phyloP scores from a whole-genome alignment of 2,329 filamentous ascomycete genomes.

The Graphium sp. region DNA sequence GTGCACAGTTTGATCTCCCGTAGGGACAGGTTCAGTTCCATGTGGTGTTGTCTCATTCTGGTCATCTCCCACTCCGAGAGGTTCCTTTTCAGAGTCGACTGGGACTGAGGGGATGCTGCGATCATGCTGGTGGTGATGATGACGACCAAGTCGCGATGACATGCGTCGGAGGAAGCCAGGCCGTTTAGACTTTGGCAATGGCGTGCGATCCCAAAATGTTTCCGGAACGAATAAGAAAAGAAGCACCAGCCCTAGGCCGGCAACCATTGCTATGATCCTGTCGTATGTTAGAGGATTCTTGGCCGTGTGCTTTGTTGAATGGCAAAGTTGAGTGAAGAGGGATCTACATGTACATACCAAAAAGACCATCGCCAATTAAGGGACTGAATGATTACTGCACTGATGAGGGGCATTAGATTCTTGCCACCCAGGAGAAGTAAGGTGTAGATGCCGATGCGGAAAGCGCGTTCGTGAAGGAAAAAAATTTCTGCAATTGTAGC shows the following conservation, averaged over 20 bases:
- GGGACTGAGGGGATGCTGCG: slow-evolving; percentile 4
- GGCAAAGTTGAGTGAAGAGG: slow-evolving; percentile 4
- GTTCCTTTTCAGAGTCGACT: slow-evolving; percentile 2
- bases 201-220: slow-evolving; percentile 86
- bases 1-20: too few species aligned
- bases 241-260: slow-evolving; percentile 50
- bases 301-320: slow-evolving; percentile 2
- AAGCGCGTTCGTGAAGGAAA: slow-evolving; percentile 86
- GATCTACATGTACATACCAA: slow-evolving; percentile 52
- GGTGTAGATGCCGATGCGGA: slow-evolving; percentile 85
- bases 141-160: slow-evolving; percentile 21
- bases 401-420: slow-evolving; percentile 76
- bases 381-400: slow-evolving; percentile 64
- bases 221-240: slow-evolving; percentile 88
- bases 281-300: slow-evolving; percentile 6
- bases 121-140: slow-evolving; percentile 3
- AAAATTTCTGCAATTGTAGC: slow-evolving; percentile 94
- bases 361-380: slow-evolving; percentile 85
- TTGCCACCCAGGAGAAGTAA: slow-evolving; percentile 78
- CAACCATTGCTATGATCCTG: slow-evolving; percentile 69
- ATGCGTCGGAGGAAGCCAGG: slow-evolving; percentile 28
- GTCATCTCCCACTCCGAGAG: too few species aligned
- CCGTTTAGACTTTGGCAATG: slow-evolving; percentile 24
- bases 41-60: too few species aligned
- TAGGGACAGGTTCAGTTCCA: too few species aligned